Evolutionary conservation across 2,329 filamentous ascomycete genomes (phyloP).

Genomic region (Penicillium aurantiogriseum): DNA sequence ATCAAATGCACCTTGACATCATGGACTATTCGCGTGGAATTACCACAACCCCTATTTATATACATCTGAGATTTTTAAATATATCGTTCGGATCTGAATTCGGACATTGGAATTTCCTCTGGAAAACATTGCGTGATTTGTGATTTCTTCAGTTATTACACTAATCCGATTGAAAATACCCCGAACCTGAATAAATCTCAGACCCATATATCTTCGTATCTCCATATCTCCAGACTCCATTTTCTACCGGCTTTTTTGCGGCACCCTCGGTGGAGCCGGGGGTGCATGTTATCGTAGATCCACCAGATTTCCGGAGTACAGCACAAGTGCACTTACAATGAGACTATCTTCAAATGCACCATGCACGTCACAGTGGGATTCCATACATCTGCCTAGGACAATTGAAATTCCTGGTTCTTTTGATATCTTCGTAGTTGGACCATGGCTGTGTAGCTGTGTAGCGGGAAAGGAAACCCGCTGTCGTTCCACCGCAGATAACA

Average conservation of each 20-base stretch:
- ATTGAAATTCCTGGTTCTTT: neutral
- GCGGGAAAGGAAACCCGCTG: neutral
- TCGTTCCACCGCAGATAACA: neutral
- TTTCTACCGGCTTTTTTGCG: constrained; percentile 19
- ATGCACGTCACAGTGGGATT: constrained; percentile 26
- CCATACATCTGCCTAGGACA: neutral
- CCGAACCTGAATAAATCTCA: neutral
- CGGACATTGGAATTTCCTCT: neutral
- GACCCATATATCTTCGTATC: neutral
- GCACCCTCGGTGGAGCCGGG: constrained; percentile 17
- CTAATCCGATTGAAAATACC: neutral
- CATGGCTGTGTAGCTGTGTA: constrained; percentile 2
- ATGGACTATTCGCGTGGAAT: constrained; percentile 18
- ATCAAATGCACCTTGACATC: constrained; percentile 25
- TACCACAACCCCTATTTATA: constrained; percentile 6
- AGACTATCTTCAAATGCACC: constrained; percentile 12
- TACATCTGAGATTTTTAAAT: neutral
- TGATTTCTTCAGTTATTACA: neutral
- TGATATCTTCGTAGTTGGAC: neutral
- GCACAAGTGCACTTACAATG: constrained; percentile 10
- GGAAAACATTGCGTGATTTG: neutral
- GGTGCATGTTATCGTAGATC: constrained; percentile 8
- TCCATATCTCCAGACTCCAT: constrained; percentile 1
- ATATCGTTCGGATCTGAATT: constrained; percentile 4
- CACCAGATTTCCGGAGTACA: constrained; percentile 20